A percentile compares a stretch with the other conserved stretches of the same genome.
These are phyloP conservation scores for Penium margaritaceum DNA, from an alignment of 139 green algal genomes.

Conservation along the genomic window DNA sequence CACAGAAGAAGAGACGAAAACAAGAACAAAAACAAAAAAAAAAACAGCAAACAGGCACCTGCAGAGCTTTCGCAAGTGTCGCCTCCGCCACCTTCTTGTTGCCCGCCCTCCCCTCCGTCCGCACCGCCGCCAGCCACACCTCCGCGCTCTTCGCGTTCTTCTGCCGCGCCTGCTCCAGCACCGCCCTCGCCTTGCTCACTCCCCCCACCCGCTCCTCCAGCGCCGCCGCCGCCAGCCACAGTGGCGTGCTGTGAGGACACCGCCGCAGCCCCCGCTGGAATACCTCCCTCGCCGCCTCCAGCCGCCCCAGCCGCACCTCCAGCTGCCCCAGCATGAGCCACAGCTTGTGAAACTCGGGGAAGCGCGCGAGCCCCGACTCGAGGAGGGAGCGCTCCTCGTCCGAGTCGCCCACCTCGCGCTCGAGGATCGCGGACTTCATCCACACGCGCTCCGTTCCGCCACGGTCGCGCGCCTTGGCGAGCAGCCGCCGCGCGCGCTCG, in stretches of 20 bases:
- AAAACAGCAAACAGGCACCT: no score
- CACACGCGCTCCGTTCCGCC: conserved; percentile 72
- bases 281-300: conserved; percentile 49
- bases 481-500: conserved; percentile 62
- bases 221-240: conserved; percentile 46
- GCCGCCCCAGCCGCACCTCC: conserved; percentile 57
- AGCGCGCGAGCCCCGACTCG: conserved; percentile 62
- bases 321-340: conserved; percentile 91
- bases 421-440: conserved; percentile 93
- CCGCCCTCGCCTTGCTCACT: conserved; percentile 63
- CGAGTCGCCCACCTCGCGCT: conserved; percentile 73
- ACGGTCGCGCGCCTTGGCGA: conserved; percentile 66
- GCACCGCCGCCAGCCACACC: conserved; percentile 85
- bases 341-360: conserved; percentile 79
- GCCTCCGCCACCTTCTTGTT: conserved; percentile 66
- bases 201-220: conserved; percentile 71
- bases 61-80: conserved; percentile 78
- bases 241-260: conserved; percentile 38
- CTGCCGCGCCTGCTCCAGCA: conserved; percentile 72
- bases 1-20: no score
- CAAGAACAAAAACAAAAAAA: no score
- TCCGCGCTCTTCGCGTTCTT: conserved; percentile 70
- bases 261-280: conserved; percentile 46
- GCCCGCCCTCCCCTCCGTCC: conserved; percentile 61
- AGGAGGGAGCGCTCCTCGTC: conserved; percentile 61